Base-by-base conservation (phyloP, 2,329 filamentous ascomycete species). In the Alternaria incomplexa region DNA sequence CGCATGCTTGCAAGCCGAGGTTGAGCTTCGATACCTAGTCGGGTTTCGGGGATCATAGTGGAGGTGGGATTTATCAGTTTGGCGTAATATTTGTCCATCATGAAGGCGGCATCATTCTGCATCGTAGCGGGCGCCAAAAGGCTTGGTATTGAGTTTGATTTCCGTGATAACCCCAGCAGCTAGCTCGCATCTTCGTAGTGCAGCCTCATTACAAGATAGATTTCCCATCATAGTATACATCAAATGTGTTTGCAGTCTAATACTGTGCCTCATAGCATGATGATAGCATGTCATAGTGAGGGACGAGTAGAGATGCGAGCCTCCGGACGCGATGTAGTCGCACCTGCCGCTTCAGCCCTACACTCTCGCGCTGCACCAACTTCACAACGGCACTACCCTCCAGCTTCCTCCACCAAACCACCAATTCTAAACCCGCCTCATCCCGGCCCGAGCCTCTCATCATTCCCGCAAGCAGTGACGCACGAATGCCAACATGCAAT, bases 1-100 rank as follows among this genome's bases (percentile, higher is more conserved):
- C 70, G 75, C 28, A 68, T 72, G 57, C 66, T 73, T 57, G 71
- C 72, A 7, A 67, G 65, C 11, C 61, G 69, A 32, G 65, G 71
- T 10, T 74, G 62, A 53, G 43, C 43, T 46, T 44, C 9, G 15
- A 53, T n/a, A 55, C 28, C 36, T 30, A 61, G 25, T 47, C 46
- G 47, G 50, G 56, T 57, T 56, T 50, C 57, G 56, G 56, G 28
- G 36, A 28, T 52, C 26, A 59, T 43, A 25, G 28, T 45, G 40
- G 54, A 60, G 32, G 48, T 55, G 48, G 46, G 32, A 56, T 68
- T 58, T 20, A 53, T 57, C 58, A 50, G 44, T 50, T 53, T 56
- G 56, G 58, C 58, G 63, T 62, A 63, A 57, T 50, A 55, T 48
- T 62, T 58, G 54, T 61, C 48, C 48, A 30, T 44, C 40, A 25